Conservation (phyloP, 768 basidiomycete genomes). For the Xerocomus spinulosus region DNA sequence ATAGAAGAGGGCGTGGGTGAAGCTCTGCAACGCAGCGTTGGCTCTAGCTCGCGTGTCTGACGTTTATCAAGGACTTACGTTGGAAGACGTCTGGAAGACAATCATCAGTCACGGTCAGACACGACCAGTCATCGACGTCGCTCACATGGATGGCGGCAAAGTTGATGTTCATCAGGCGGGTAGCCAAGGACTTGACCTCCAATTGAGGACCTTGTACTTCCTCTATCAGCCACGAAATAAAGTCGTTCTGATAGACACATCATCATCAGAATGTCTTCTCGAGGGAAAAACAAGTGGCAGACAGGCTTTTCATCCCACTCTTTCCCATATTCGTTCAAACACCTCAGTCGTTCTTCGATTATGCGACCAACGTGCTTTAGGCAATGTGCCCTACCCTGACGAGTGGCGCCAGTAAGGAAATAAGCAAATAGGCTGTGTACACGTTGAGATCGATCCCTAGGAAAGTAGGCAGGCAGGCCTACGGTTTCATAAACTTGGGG, state of each 20-base stretch:
- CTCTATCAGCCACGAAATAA: conserved; percentile 32
- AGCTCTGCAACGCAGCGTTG: conserved; percentile 14
- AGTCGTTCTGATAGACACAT: conserved; percentile 21
- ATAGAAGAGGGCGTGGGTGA: conserved; percentile 31
- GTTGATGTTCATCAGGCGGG: conserved; percentile 6
- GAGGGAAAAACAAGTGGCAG: not conserved
- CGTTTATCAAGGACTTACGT: not conserved
- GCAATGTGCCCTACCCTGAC: not conserved
- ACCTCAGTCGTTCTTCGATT: conserved; percentile 25
- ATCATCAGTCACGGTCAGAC: not conserved
- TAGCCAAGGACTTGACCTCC: conserved; percentile 18
- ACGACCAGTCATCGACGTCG: not conserved
- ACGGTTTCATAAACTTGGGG: conserved; percentile 33
- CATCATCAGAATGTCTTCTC: not conserved
- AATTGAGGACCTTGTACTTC: conserved; percentile 14
- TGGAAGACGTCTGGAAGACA: conserved; percentile 15
- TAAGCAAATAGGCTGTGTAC: conserved; percentile 13
- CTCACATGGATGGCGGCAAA: conserved; percentile 22
- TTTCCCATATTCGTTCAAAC: conserved; percentile 17
- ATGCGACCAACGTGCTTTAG: conserved; percentile 24
- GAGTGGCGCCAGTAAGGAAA: conserved; percentile 5
- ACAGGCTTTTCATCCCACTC: conserved; percentile 27
- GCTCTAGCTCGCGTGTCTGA: not conserved
- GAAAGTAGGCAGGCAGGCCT: not conserved
- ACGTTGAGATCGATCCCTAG: not conserved